A percentile compares a stretch with the other conserved stretches of the same genome.
Conservation (phyloP, 495 filamentous ascomycete species). For the Wilcoxina mikolae region DNA sequence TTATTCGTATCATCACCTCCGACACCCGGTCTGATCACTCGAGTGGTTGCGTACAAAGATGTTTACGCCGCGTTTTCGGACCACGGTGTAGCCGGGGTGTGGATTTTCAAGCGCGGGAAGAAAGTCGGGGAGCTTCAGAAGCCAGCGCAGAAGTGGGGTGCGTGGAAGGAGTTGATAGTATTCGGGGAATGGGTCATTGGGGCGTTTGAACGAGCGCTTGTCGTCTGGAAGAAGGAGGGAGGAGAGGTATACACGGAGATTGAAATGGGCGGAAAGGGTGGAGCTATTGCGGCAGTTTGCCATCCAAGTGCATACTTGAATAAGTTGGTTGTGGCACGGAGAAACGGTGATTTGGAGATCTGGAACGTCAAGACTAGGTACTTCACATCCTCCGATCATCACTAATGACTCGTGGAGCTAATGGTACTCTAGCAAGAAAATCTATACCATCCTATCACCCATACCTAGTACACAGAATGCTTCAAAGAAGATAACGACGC, state of each 20-base stretch:
- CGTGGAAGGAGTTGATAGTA: conserved; percentile 49
- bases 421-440: conserved; percentile 45
- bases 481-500: conserved; percentile 60
- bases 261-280: conserved; percentile 14
- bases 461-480: conserved; percentile 32
- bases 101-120: conserved; percentile 90
- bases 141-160: conserved; percentile 30
- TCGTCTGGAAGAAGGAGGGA: conserved; percentile 76
- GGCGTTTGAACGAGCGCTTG: conserved; percentile 56
- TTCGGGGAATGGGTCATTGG: conserved; percentile 89
- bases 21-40: conserved; percentile 71
- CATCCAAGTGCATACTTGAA: conserved; percentile 60
- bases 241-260: conserved; percentile 67
- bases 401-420: no score
- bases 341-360: conserved; percentile 82
- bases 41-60: conserved; percentile 77
- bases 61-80: conserved; percentile 69
- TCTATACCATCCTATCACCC: conserved; percentile 68
- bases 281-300: conserved; percentile 15
- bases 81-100: conserved; percentile 50
- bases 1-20: conserved; percentile 83
- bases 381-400: no score
- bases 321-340: conserved; percentile 77
- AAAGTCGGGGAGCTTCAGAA: conserved; percentile 58
- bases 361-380: conserved; percentile 84